Base-by-base conservation (phyloP, 345 rosid genomes). In the Clarkia xantiana region DNA sequence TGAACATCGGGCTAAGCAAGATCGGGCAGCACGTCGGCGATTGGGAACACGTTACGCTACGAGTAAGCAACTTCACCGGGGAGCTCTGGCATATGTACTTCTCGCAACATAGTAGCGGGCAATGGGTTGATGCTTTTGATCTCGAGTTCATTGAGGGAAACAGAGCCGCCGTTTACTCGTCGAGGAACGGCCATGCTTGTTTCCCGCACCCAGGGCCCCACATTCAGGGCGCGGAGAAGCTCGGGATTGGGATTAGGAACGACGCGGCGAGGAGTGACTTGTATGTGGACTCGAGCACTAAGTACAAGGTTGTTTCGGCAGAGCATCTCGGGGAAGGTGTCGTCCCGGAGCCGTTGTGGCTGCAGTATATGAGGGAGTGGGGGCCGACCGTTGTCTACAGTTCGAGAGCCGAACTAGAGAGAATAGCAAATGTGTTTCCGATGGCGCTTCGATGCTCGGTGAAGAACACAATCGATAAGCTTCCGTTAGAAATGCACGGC, bases 1-100 rank as follows among this genome's bases (percentile, higher is more conserved):
- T 76, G 53, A 76, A 55, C 41, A 9, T 81, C 52, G 23, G 79
- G 14, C 65, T 90, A 43, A 52, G 71, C 61, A 71, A 61, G 53
- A 72, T 79, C 10, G 97, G 97, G 7, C 86, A 83, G 67, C 94
- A 86, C 63, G 83, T 86, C 4, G 77, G 86, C n/a, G 96, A 90
- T 39, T 86, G 94, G 96, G 97, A 86, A 65, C 96, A 90, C 65
- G 77, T 79, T 63, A 90, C 97, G 55, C 84, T 90, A 53, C 71
- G 97, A 1, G 65, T 83, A 59, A 59, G 88, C 75, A 90, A 86
- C 74, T 86, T 83, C 50, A 72, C 73, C 0, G 89, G 93, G 34
- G 86, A 79, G 63, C 82, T 86, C 2, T 70, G 79, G 79, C 69
- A 78, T 45, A 47, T 80, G 45, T 89, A 85, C 70, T 85, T 82